These are phyloP conservation scores for thale cress (Arabidopsis thaliana) DNA, from an alignment of 345 rosid genomes.

Conservation along the genomic window TAIR10.1 NC_003070.9:16877501-16878000, in stretches of 20 bases:
- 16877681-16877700: not conserved
- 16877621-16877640: not conserved
- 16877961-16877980: not conserved
- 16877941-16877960: slow-evolving; percentile 15
- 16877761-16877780: slow-evolving; percentile 30
- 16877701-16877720: slow-evolving; percentile 21
- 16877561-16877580: too few relatives aligned
- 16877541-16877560: not conserved
- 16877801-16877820: slow-evolving; percentile 26
- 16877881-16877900: slow-evolving; percentile 29
- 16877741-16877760: slow-evolving; percentile 15
- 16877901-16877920: slow-evolving; percentile 13
- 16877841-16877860: not conserved
- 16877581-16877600: too few relatives aligned
- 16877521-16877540: not conserved
- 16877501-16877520: not conserved
- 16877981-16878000: not conserved
- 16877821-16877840: slow-evolving; percentile 26
- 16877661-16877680: not conserved
- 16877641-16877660: not conserved
- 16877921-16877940: not conserved
- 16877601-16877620: too few relatives aligned
- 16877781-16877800: slow-evolving; percentile 31
- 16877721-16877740: slow-evolving; percentile 28
- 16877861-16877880: slow-evolving; percentile 23